Base-by-base conservation (phyloP, 2,329 filamentous ascomycete species). In the Stagonosporopsis chrysanthemi region DNA sequence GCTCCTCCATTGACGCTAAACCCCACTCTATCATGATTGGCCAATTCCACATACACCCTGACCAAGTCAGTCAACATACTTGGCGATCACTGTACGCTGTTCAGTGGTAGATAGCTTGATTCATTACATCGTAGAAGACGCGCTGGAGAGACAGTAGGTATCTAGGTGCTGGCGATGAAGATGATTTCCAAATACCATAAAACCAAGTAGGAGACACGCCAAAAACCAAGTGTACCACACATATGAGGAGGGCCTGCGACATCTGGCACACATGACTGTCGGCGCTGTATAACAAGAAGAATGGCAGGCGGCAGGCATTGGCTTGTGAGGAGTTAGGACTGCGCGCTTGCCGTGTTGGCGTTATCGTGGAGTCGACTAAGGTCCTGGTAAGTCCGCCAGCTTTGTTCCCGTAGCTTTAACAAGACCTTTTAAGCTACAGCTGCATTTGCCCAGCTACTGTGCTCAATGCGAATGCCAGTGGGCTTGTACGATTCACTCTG, bases 401-500 rank as follows among this genome's bases (percentile, higher is more conserved):
- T 28, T 19, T 14, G 15, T 6, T 2, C 7, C 28, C n/a, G 8
- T 11, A 15, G 26, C 14, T 17, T 3, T 6, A 31, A 12, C 14
- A 28, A 22, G 4, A 6, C 1, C 15, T 43, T n/a, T 62, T 45
- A 73, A 40, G 64, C 66, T 48, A 66, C 61, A 48, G 62, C 48
- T 35, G 61, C 41, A 41, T 68, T 58, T 17, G 58, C 61, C 67
- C 66, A 74, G 26, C 62, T 56, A 39, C 58, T 58, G 38, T 54
- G 45, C 29, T 59, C 62, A 23, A 71, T 48, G 14, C 46, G 54
- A n/a, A 71, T 51, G 38, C 67, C 65, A n/a, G 63, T 60, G 23
- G 43, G 62, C 44, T 61, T 44, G 46, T 64, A 70, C 11, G 60
- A 64, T n/a, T 66, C 63, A 6, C 66, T 61, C 8, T 74, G 71